phyloP scores from a whole-genome alignment of 768 basidiomycete species.

The Cystobasidium ongulense region DNA sequence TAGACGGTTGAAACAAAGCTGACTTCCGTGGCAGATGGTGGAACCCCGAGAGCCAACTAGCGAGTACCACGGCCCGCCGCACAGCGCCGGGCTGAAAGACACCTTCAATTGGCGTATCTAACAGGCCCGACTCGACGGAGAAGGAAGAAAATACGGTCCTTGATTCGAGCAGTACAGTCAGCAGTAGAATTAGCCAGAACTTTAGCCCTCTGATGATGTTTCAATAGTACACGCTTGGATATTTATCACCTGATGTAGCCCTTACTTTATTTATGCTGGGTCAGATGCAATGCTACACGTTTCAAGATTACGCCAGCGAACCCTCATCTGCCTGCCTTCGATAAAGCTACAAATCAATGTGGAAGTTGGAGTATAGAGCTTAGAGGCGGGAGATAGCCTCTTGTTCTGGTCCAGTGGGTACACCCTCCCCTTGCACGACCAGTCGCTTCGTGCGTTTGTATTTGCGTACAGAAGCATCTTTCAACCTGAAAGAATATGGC shows the following conservation, averaged over 20 bases:
- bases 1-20: not conserved
- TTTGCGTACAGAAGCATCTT: not conserved
- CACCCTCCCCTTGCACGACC: not conserved
- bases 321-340: too few species aligned
- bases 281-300: not conserved
- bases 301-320: not conserved
- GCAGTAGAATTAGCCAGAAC: too few species aligned
- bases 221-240: too few species aligned
- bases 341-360: too few species aligned
- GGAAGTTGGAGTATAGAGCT: too few species aligned
- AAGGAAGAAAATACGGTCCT: too few species aligned
- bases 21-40: not conserved
- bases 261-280: not conserved
- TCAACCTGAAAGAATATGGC: not conserved
- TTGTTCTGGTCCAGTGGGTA: not conserved
- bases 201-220: too few species aligned
- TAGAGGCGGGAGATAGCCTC: not conserved
- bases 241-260: not conserved
- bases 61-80: not conserved
- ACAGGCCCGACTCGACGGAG: too few species aligned
- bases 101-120: conserved; percentile 22
- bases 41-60: conserved; percentile 13
- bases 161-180: not conserved
- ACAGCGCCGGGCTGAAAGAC: conserved; percentile 10
- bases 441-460: not conserved